Conservation (phyloP, 176 grass and related monocot species). For the Alopecurus myosuroides region DNA sequence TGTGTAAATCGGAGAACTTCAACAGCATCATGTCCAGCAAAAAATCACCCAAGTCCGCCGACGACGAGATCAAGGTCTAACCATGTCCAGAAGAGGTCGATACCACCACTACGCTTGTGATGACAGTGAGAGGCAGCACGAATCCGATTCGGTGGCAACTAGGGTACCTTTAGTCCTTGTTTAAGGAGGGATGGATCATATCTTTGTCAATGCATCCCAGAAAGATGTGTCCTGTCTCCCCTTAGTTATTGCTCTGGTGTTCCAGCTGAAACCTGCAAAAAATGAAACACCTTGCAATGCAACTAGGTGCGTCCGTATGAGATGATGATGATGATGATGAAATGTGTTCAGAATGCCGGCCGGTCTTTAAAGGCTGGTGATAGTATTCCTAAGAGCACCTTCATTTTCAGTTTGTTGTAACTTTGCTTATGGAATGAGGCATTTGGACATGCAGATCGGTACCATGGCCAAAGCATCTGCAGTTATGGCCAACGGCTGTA, state of each 20-base stretch:
- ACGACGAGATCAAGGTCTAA: slow-evolving; percentile 49
- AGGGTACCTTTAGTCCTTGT: slow-evolving; percentile 29
- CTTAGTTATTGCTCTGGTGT: not conserved
- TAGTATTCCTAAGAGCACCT: slow-evolving; percentile 4
- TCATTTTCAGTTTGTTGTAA: not conserved
- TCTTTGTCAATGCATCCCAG: not conserved
- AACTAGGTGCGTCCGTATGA: slow-evolving; percentile 7
- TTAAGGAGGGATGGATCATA: slow-evolving; percentile 17
- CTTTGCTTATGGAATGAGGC: slow-evolving; percentile 11
- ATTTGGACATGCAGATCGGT: not conserved
- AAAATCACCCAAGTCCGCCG: slow-evolving; percentile 39
- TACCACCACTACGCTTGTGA: not conserved
- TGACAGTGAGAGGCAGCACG: not conserved
- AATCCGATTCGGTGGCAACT: slow-evolving; percentile 11
- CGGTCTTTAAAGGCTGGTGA: not conserved
- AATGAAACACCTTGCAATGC: not conserved
- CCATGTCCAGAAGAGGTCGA: slow-evolving; percentile 12
- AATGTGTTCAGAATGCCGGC: not conserved
- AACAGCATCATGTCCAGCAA: slow-evolving; percentile 48
- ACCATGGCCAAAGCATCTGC: not conserved
- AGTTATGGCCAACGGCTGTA: not conserved
- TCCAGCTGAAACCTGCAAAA: slow-evolving; percentile 8
- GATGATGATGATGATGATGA: slow-evolving; percentile 19
- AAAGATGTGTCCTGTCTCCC: not conserved
- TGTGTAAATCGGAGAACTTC: slow-evolving; percentile 76